Evolutionary conservation across 306 rosid species (phyloP).

Genomic region (Comarum palustre): DNA sequence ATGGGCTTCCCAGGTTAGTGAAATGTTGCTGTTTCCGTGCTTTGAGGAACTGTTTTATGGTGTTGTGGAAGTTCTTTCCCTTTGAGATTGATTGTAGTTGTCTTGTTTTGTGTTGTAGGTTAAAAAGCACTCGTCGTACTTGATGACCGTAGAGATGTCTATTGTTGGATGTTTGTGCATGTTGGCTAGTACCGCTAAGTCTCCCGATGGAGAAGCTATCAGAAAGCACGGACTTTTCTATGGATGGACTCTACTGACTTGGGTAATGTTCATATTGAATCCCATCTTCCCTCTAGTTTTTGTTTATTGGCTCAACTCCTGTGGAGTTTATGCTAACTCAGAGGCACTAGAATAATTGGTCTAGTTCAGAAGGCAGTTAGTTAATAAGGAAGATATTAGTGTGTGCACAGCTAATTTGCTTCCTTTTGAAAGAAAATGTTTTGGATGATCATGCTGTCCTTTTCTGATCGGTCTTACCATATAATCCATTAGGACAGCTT

Average conservation of each 20-base stretch:
- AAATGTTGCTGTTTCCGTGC: constrained; percentile 21
- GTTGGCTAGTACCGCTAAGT: constrained; percentile 67
- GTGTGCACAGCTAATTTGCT: not conserved
- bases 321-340: not conserved
- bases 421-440: not conserved
- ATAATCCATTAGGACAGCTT: not conserved
- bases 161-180: constrained; percentile 82
- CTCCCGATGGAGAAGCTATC: constrained; percentile 92
- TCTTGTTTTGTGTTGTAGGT: constrained; percentile 56
- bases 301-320: not conserved
- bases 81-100: not conserved
- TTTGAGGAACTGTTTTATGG: constrained; percentile 11
- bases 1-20: constrained; percentile 96
- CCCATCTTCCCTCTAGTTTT: not conserved
- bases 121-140: constrained; percentile 88
- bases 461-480: not conserved
- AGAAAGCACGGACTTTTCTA: constrained; percentile 66
- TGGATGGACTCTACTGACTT: constrained; percentile 81
- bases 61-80: constrained; percentile 1
- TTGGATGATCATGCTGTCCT: not conserved
- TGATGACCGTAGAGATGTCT: constrained; percentile 97
- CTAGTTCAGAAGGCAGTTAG: not conserved
- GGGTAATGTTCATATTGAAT: constrained; percentile 46
- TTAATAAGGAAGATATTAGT: not conserved
- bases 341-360: not conserved